A percentile compares a stretch with the other conserved stretches of the same genome.
These are phyloP conservation scores for Fonsecaea monophora DNA, from an alignment of 2,329 filamentous ascomycete genomes.

Conservation along the genomic window DNA sequence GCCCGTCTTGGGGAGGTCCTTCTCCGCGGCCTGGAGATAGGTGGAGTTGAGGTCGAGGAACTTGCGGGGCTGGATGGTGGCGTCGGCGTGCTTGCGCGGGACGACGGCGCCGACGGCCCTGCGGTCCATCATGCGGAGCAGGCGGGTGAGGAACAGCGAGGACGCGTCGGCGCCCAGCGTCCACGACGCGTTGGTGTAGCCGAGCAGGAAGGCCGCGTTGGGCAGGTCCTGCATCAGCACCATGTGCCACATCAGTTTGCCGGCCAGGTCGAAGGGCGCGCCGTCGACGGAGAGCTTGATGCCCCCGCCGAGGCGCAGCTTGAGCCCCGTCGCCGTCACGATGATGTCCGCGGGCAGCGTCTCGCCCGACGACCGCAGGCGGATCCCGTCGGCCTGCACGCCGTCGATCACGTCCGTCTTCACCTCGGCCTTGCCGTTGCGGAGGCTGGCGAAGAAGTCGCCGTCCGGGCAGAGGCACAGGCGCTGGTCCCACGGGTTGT, in stretches of 20 bases:
- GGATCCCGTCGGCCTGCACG: conserved; percentile 58
- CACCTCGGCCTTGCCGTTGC: conserved; percentile 58
- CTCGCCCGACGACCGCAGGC: conserved; percentile 54
- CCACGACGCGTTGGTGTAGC: conserved; percentile 54
- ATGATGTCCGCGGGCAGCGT: conserved; percentile 51
- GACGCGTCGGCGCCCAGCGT: conserved; percentile 53
- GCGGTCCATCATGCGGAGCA: conserved; percentile 53
- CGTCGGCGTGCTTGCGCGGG: conserved; percentile 46
- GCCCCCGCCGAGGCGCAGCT: conserved; percentile 48
- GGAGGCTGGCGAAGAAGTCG: conserved; percentile 63
- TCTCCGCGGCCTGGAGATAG: conserved; percentile 46
- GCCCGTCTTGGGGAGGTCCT: conserved; percentile 47
- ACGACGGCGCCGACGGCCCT: conserved; percentile 60
- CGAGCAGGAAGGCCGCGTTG: conserved; percentile 49
- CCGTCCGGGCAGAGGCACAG: conserved; percentile 71
- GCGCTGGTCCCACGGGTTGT: conserved; percentile 74
- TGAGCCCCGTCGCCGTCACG: conserved; percentile 52
- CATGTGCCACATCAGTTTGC: conserved; percentile 44
- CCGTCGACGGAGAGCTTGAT: conserved; percentile 48
- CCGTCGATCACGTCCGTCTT: conserved; percentile 61
- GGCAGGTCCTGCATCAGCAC: conserved; percentile 29
- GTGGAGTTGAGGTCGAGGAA: conserved; percentile 49
- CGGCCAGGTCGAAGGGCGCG: conserved; percentile 40
- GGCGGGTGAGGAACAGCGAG: conserved; percentile 46
- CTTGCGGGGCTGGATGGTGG: neutral